phyloP scores from a whole-genome alignment of 805 yeast genomes.

The Metschnikowia lochheadii region DNA sequence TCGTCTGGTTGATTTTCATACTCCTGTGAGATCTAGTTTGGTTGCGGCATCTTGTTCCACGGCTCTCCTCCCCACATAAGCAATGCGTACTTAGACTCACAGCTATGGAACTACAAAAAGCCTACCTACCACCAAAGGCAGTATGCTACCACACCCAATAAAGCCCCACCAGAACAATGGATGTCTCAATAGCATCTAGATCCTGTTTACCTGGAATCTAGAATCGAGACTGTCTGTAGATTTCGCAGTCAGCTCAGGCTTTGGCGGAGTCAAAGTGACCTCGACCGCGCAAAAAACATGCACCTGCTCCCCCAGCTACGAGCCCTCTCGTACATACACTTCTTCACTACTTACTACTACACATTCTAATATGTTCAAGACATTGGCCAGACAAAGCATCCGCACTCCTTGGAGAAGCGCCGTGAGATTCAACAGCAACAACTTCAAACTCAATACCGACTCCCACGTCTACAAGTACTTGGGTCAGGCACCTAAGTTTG shows the following conservation, averaged over 20 bases:
- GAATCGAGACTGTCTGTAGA: neutral
- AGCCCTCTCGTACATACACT: neutral
- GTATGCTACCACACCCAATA: too few species aligned
- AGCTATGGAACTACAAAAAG: too few species aligned
- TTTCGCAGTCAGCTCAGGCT: neutral
- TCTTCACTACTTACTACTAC: neutral
- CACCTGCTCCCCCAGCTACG: neutral
- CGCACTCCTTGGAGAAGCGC: conserved; percentile 14
- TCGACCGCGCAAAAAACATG: conserved; percentile 1
- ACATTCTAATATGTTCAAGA: conserved; percentile 14
- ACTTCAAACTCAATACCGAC: conserved; percentile 34
- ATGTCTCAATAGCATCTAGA: too few species aligned
- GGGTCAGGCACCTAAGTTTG: conserved; percentile 41
- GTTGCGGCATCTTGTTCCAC: too few species aligned
- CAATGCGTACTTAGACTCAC: too few species aligned
- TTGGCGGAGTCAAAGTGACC: conserved; percentile 3
- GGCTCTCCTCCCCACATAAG: too few species aligned
- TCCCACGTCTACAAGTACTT: conserved; percentile 38
- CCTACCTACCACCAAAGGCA: too few species aligned
- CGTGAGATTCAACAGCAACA: conserved; percentile 26
- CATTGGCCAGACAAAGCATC: conserved; percentile 15
- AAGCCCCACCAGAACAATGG: too few species aligned
- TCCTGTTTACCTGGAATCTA: neutral
- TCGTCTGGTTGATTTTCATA: too few species aligned
- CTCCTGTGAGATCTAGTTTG: too few species aligned